Percentiles rank a stretch among this genome's conserved stretches.
Evolutionary conservation across 768 basidiomycete species (phyloP).

Genomic region (Leccinum olivaceopallidum): DNA sequence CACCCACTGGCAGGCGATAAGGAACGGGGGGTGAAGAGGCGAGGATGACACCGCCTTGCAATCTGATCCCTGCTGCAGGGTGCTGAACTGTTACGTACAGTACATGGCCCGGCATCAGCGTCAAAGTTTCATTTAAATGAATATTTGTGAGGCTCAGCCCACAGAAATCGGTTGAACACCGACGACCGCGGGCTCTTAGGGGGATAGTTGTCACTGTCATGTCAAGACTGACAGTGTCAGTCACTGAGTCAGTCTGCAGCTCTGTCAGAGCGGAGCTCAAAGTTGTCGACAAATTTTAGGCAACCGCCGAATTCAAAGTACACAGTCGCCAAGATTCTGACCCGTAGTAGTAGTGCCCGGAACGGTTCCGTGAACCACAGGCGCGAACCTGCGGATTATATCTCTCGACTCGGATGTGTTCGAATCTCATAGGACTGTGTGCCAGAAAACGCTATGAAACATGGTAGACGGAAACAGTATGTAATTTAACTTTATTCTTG

Average conservation of each 20-base stretch:
- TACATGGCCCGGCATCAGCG: not conserved
- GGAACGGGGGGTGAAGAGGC: not conserved
- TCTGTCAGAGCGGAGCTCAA: not conserved
- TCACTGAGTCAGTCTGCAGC: too few species aligned
- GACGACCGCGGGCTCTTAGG: not conserved
- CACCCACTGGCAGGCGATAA: not conserved
- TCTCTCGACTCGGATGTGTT: not conserved
- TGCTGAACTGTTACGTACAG: not conserved
- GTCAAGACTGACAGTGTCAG: not conserved
- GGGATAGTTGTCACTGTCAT: not conserved
- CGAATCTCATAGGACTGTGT: not conserved
- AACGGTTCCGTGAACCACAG: not conserved
- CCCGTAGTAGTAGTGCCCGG: not conserved
- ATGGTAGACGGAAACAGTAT: not conserved
- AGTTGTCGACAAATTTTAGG: not conserved
- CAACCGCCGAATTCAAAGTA: not conserved
- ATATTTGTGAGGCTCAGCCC: not conserved
- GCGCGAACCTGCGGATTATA: not conserved
- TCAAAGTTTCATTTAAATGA: not conserved
- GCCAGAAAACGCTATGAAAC: not conserved
- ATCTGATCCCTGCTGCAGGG: not conserved
- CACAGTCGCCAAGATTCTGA: not conserved
- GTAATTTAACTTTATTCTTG: not conserved
- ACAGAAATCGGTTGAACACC: not conserved
- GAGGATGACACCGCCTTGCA: not conserved